These are phyloP conservation scores for Blakeslea trispora DNA, from an alignment of 371 early-diverging fungal genomes.

Conservation along the genomic window DNA sequence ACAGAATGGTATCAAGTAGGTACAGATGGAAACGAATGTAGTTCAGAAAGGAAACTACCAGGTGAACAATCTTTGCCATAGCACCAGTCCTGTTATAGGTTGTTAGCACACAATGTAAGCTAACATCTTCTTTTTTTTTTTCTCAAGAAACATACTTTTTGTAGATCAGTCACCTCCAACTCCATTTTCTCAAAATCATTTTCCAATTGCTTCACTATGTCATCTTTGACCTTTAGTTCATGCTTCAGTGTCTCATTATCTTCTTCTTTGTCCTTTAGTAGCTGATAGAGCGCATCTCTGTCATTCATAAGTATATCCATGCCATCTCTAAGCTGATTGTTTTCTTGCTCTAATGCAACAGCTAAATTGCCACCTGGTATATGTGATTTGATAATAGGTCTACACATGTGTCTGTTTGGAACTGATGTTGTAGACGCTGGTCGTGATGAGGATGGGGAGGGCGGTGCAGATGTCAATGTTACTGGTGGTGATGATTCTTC, in stretches of 20 bases:
- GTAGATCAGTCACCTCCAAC: slow-evolving; percentile 40
- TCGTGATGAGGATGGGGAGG: no score
- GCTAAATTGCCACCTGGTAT: slow-evolving; percentile 28
- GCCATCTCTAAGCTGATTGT: slow-evolving; percentile 30
- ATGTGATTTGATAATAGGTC: slow-evolving; percentile 41
- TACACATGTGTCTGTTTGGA: slow-evolving; percentile 37
- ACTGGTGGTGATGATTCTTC: no score
- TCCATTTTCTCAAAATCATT: slow-evolving; percentile 50
- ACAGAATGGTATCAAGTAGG: slow-evolving; percentile 19
- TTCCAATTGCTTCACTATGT: slow-evolving; percentile 47
- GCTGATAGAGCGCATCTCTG: slow-evolving; percentile 29
- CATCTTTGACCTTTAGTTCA: slow-evolving; percentile 47
- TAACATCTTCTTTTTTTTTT: no score
- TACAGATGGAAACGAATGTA: slow-evolving; percentile 37
- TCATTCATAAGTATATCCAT: slow-evolving; percentile 29
- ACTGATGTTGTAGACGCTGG: slow-evolving; percentile 1
- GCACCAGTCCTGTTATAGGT: slow-evolving; percentile 12
- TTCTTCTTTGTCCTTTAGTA: slow-evolving; percentile 43
- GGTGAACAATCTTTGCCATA: slow-evolving; percentile 13
- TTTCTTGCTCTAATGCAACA: slow-evolving; percentile 30
- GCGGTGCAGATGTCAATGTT: no score
- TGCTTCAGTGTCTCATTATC: slow-evolving; percentile 41
- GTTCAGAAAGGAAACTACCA: slow-evolving; percentile 31
- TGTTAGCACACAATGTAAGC: no score
- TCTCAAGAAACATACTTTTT: slow-evolving; percentile 48